Base-by-base conservation (phyloP, 2,329 filamentous ascomycete genomes). In the Paraphoma sp. region DNA sequence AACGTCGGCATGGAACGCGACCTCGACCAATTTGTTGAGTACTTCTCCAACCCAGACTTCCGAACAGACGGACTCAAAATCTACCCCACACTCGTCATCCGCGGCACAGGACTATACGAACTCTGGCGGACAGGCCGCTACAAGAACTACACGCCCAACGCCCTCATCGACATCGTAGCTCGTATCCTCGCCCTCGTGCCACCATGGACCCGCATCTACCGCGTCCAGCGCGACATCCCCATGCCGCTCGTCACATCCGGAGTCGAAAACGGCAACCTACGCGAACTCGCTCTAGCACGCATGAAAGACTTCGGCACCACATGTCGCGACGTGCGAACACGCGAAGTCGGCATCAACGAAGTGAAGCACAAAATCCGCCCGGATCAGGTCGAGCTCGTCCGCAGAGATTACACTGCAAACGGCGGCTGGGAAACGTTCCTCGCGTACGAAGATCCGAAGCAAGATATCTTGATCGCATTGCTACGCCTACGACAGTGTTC, bases 291-390 rank as follows among this genome's bases (percentile, higher is more conserved):
- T 0, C 82, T 99, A 53, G 93, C 93, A n/a, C 86, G 95, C 18
- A 99, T 99, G 96, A 97, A 97, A 78, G 95, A 99, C 75, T 98
- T 99, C 67, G 96, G 96, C 48, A 99, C 95, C 0, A 92, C 92
- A 1, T 99, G 96, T 75, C 92, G 96, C 62, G 95, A 99, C 70
- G 95, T 99, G 23, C 89, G 95, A 12, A 99, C 95, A 1, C 88
- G 95, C 57, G 95, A 99, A 79, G 95, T 99, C 23, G 95, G 95
- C 56, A 93, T 99, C 79, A 99, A 99, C 76, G 95, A 99, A 80
- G 94, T 99, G 63, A 99, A 99, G 82, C 89, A 99, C 83, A 98
- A 98, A 82, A 97, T 99, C 66, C 86, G 94, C 1, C 95, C 95
- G 0, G 96, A 93, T 64, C 94, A 99, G 76, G 91, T 99, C 56